phyloP scores from a whole-genome alignment of 352 stramenopile species.

The Phytopythium sindhum region DNA sequence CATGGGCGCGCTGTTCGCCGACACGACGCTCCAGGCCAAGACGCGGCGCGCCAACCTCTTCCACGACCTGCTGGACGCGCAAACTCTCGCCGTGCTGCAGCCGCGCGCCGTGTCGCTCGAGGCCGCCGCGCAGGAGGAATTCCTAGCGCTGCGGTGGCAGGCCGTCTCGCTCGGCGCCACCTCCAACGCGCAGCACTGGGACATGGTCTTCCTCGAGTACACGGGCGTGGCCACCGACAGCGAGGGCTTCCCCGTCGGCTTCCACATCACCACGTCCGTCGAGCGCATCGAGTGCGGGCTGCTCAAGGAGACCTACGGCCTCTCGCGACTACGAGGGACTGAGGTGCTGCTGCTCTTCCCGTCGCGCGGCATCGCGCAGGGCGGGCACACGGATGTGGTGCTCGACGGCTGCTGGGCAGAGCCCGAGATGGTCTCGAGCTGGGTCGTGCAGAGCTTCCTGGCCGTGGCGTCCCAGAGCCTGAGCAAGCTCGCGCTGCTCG shows the following conservation, averaged over 20 bases:
- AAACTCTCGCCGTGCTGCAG: constrained; percentile 56
- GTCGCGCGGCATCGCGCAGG: constrained; percentile 22
- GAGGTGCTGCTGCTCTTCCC: constrained; percentile 50
- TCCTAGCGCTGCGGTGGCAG: constrained; percentile 72
- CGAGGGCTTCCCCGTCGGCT: constrained; percentile 50
- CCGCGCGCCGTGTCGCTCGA: constrained; percentile 24
- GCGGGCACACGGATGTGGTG: constrained; percentile 47
- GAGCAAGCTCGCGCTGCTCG: constrained; percentile 46
- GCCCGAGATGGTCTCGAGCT: constrained; percentile 33
- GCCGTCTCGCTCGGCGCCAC: constrained; percentile 52
- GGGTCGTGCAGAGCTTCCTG: constrained; percentile 41
- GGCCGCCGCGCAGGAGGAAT: constrained; percentile 44
- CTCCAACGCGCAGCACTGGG: constrained; percentile 44
- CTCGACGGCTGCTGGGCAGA: constrained; percentile 43
- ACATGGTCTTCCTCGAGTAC: constrained; percentile 76
- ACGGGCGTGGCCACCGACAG: constrained; percentile 57
- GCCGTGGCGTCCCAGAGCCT: constrained; percentile 29
- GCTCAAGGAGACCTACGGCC: constrained; percentile 60
- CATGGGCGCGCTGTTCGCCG: constrained; percentile 61
- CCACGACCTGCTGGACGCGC: constrained; percentile 53
- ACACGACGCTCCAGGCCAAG: constrained; percentile 37
- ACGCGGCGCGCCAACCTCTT: constrained; percentile 50
- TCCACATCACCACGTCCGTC: constrained; percentile 60
- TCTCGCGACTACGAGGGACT: constrained; percentile 43
- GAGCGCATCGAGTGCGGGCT: constrained; percentile 51